A percentile compares a stretch with the other conserved stretches of the same genome.
phyloP scores from a whole-genome alignment of 225 moss, liverwort and hornwort genomes.

The Pseudoscleropodium purum region DNA sequence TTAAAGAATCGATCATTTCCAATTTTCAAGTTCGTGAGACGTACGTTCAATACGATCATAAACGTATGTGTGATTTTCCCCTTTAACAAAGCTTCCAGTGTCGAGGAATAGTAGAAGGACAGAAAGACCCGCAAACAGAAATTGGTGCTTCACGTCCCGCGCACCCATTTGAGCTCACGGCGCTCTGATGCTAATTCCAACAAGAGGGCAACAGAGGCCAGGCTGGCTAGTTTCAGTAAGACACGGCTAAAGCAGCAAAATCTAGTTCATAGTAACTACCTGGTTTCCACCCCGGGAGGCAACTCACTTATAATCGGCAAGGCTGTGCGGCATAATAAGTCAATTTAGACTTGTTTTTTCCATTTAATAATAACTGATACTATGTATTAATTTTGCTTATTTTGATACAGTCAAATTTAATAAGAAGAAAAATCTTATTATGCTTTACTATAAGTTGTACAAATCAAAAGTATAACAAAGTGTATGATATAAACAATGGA shows the following conservation, averaged over 20 bases:
- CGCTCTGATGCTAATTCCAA: neutral
- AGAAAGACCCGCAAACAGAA: neutral
- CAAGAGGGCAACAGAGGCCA: neutral
- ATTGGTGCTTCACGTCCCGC: neutral
- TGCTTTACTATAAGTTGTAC: too few species aligned
- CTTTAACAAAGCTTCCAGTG: neutral
- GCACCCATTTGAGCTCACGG: neutral
- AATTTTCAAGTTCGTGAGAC: neutral
- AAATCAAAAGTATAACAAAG: too few species aligned
- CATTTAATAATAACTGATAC: neutral
- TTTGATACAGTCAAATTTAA: too few species aligned
- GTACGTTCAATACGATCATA: rapidly evolving
- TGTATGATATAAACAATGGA: too few species aligned
- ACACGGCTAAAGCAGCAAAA: neutral
- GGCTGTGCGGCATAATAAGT: neutral
- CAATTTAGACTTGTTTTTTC: neutral
- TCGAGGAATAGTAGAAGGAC: neutral
- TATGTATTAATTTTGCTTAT: too few species aligned
- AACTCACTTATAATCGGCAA: neutral
- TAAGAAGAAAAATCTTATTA: too few species aligned
- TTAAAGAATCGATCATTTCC: neutral
- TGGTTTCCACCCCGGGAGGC: too few species aligned
- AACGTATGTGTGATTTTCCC: rapidly evolving
- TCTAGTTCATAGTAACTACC: too few species aligned
- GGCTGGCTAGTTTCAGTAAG: neutral